phyloP scores from a whole-genome alignment of 306 rosid genomes.

The Malus fusca region DNA sequence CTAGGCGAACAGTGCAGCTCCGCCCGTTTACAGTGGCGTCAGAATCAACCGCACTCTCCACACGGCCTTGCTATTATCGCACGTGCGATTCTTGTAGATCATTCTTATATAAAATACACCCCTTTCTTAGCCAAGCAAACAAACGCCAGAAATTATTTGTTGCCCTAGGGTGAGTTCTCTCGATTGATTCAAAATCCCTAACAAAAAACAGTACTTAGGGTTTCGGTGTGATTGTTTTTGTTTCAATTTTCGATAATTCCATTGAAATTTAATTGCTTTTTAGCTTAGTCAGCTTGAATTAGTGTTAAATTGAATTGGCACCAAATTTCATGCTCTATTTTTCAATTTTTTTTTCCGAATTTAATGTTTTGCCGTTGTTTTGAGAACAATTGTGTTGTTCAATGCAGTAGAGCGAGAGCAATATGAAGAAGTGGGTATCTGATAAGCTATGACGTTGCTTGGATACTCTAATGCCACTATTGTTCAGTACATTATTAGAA shows the following conservation, averaged over 20 bases:
- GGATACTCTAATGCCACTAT: constrained; percentile 79
- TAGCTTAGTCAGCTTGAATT: not conserved
- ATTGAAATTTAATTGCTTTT: not conserved
- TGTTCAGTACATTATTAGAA: constrained; percentile 70
- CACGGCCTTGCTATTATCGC: not conserved
- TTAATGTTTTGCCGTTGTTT: not conserved
- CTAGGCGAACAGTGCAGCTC: not conserved
- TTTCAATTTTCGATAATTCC: not conserved
- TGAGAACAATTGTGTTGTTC: not conserved
- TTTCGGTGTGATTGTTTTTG: not conserved
- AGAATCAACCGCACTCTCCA: not conserved
- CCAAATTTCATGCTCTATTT: not conserved
- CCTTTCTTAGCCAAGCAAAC: not conserved
- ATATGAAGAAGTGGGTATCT: constrained; percentile 74
- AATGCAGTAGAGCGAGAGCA: constrained; percentile 34
- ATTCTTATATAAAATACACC: not conserved
- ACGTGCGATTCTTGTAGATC: no score
- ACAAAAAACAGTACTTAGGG: not conserved
- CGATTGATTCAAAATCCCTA: not conserved
- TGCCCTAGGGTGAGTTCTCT: not conserved
- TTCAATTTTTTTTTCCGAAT: not conserved
- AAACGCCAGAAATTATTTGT: not conserved
- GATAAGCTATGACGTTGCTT: constrained; percentile 59
- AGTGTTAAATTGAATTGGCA: not conserved
- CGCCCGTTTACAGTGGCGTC: not conserved